Percentiles rank a stretch among this genome's conserved stretches.
Evolutionary conservation across 805 yeast genomes (phyloP).

Genomic region (Komagataella phaffii): DNA sequence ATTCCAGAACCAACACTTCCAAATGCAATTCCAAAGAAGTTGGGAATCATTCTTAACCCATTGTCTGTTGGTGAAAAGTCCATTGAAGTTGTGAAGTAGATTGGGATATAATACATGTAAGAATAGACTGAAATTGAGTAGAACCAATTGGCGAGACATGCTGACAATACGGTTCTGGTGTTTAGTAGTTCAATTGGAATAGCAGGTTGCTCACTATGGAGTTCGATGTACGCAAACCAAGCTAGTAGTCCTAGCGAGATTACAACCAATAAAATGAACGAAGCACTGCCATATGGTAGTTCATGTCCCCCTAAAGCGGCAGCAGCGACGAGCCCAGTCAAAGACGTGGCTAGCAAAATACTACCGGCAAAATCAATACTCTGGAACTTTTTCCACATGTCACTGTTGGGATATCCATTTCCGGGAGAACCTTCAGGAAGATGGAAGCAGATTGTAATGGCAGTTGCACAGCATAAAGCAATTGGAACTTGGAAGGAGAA

Average conservation of each 20-base stretch:
- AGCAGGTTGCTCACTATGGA: conserved; percentile 41
- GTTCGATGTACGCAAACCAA: conserved; percentile 38
- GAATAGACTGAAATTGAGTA: conserved; percentile 57
- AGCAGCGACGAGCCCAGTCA: conserved; percentile 47
- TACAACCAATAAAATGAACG: conserved; percentile 21
- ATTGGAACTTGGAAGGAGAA: conserved; percentile 42
- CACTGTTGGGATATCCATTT: conserved; percentile 31
- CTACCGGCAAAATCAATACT: conserved; percentile 63
- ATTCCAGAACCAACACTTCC: conserved; percentile 55
- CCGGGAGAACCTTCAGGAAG: conserved; percentile 37
- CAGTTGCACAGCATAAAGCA: conserved; percentile 24
- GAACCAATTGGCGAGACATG: conserved; percentile 59
- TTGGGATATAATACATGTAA: conserved; percentile 56
- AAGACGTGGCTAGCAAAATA: conserved; percentile 37
- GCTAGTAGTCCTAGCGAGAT: conserved; percentile 20
- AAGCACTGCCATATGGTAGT: conserved; percentile 29
- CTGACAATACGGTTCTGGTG: conserved; percentile 47
- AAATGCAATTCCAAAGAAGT: conserved; percentile 48
- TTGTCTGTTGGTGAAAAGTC: conserved; percentile 39
- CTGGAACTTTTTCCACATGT: conserved; percentile 30
- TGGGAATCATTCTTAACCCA: conserved; percentile 40
- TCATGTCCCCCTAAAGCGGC: conserved; percentile 55
- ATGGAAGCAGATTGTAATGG: conserved; percentile 23
- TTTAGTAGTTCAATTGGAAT: conserved; percentile 47
- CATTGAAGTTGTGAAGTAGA: conserved; percentile 44